Percentiles rank a stretch among this genome's conserved stretches.
phyloP scores from a whole-genome alignment of 2,329 filamentous ascomycete species.

The Sordariomycetes sp. region DNA sequence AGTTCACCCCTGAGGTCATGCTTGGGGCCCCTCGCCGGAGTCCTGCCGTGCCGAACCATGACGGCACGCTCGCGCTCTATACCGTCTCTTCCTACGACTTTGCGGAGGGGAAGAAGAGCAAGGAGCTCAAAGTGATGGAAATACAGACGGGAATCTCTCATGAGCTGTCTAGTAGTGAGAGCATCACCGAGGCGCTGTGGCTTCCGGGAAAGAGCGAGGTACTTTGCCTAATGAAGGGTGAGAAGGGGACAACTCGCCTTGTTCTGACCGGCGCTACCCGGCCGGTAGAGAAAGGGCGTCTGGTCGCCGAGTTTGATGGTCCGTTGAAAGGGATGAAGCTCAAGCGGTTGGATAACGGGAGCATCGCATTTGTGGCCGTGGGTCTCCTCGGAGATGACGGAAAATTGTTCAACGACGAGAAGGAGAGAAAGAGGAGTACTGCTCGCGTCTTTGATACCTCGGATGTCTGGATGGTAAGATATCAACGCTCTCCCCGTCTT shows the following conservation, averaged over 20 bases:
- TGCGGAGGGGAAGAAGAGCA: conserved; percentile 14
- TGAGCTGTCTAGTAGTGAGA: conserved; percentile 13
- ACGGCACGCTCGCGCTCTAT: conserved; percentile 25
- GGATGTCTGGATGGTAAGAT: conserved; percentile 17
- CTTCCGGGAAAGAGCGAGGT: conserved; percentile 17
- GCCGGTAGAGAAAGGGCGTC: conserved; percentile 10
- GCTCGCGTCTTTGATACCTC: conserved; percentile 17
- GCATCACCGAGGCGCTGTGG: conserved; percentile 20
- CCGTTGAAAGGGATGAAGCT: conserved; percentile 19
- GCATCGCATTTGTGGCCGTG: conserved; percentile 19
- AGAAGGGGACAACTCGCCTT: conserved; percentile 17
- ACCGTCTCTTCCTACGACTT: conserved; percentile 23
- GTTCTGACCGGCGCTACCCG: conserved; percentile 13
- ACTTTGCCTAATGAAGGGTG: conserved; percentile 16
- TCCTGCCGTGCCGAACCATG: conserved; percentile 23
- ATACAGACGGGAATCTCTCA: conserved; percentile 15
- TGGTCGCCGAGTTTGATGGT: conserved; percentile 17
- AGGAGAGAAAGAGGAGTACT: conserved; percentile 7
- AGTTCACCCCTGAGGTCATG: conserved; percentile 18
- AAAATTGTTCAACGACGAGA: conserved; percentile 17
- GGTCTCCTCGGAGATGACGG: conserved; percentile 18
- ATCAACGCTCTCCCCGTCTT: not conserved
- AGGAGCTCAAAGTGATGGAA: conserved; percentile 19
- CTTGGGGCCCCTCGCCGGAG: conserved; percentile 15
- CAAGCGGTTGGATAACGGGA: conserved; percentile 17